These are phyloP conservation scores for Drechmeria coniospora DNA, from an alignment of 2,329 filamentous ascomycete genomes.

Conservation along the genomic window DNA sequence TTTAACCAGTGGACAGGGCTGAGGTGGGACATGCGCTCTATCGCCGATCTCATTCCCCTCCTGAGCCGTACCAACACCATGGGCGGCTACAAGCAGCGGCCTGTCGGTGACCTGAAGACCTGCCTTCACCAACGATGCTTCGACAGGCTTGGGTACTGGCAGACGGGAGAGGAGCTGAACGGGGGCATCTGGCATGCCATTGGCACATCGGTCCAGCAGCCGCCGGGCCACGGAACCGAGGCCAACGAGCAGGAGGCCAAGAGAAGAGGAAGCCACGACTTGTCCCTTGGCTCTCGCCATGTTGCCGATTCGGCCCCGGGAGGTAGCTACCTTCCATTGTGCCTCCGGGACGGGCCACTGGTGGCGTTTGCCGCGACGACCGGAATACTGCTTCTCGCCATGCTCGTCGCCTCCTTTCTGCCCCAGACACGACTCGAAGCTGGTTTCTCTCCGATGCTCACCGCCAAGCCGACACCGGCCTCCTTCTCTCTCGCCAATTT, in stretches of 20 bases:
- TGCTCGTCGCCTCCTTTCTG: conserved; percentile 68
- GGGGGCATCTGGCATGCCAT: conserved; percentile 67
- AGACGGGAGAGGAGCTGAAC: conserved; percentile 42
- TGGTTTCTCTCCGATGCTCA: conserved; percentile 58
- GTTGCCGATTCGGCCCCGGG: conserved; percentile 11
- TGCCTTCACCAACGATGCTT: conserved; percentile 39
- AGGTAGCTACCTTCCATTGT: conserved; percentile 62
- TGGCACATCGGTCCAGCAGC: conserved; percentile 34
- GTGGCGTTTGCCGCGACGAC: conserved; percentile 47
- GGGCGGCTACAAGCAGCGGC: conserved; percentile 53
- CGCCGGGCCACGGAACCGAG: conserved; percentile 9
- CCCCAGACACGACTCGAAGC: conserved; percentile 45
- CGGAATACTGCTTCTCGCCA: conserved; percentile 47
- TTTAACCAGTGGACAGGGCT: conserved; percentile 53
- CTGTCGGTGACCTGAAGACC: conserved; percentile 34
- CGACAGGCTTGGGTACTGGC: conserved; percentile 79
- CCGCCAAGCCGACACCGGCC: conserved; percentile 38
- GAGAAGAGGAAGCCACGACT: conserved; percentile 14
- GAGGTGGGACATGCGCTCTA: conserved; percentile 68
- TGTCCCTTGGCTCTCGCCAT: conserved; percentile 16
- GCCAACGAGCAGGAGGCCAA: conserved; percentile 11
- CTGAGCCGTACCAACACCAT: conserved; percentile 69
- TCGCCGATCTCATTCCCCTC: conserved; percentile 68
- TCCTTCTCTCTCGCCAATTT: conserved; percentile 83
- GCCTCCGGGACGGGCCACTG: conserved; percentile 51